These are phyloP conservation scores for Phytophthora brassicae DNA, from an alignment of 352 stramenopile genomes.

Conservation along the genomic window DNA sequence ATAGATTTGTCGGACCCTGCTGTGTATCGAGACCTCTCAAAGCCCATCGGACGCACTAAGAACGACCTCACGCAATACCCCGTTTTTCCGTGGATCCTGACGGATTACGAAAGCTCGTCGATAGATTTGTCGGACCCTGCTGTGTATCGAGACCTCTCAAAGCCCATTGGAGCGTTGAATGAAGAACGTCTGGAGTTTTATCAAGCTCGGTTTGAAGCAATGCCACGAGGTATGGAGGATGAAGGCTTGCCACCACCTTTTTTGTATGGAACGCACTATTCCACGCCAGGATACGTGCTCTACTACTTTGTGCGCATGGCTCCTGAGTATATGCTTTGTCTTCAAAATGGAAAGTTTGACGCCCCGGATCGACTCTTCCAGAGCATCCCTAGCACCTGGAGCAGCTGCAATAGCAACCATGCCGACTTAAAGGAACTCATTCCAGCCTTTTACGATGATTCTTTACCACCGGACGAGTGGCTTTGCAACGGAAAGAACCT, in stretches of 20 bases:
- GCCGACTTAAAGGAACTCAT: slow-evolving; percentile 99
- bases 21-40: slow-evolving; percentile 94
- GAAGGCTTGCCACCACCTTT: slow-evolving; percentile 91
- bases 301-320: slow-evolving; percentile 98
- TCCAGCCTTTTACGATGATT: slow-evolving; percentile 97
- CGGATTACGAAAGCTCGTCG: slow-evolving; percentile 84
- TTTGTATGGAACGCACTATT: slow-evolving; percentile 96
- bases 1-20: slow-evolving; percentile 85
- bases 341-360: slow-evolving; percentile 99
- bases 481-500: slow-evolving; percentile 96
- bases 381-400: slow-evolving; percentile 93
- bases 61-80: slow-evolving; percentile 96
- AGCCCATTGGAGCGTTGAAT: slow-evolving; percentile 95
- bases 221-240: slow-evolving; percentile 86
- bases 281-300: slow-evolving; percentile 94
- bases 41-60: slow-evolving; percentile 89
- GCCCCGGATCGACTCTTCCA: slow-evolving; percentile 97
- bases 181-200: slow-evolving; percentile 89
- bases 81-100: slow-evolving; percentile 97
- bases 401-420: slow-evolving; percentile 82
- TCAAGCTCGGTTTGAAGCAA: slow-evolving; percentile 86
- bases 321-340: slow-evolving; percentile 94
- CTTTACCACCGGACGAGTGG: slow-evolving; percentile 85
- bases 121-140: slow-evolving; percentile 85
- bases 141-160: slow-evolving; percentile 94